phyloP scores from a whole-genome alignment of 139 green algal species.

The Medakamo hakoo region DNA sequence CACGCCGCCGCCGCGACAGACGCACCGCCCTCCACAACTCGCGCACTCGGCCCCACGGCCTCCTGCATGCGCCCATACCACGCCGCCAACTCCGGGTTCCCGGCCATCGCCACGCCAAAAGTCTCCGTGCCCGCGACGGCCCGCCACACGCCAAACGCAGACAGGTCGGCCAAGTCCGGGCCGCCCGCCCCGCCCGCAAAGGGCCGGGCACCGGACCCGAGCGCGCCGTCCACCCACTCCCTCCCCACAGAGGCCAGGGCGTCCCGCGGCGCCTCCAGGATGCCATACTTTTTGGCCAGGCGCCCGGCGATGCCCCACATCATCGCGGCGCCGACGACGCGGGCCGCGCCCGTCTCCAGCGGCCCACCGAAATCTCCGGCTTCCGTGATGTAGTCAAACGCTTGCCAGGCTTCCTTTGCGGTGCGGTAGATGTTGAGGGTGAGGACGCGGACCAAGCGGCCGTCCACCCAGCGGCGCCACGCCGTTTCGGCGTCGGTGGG shows the following conservation, averaged over 20 bases:
- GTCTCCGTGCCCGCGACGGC: conserved; percentile 60
- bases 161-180: conserved; percentile 80
- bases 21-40: no score
- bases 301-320: conserved; percentile 54
- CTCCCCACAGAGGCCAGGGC: conserved; percentile 46
- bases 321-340: conserved; percentile 46
- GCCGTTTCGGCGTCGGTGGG: neutral
- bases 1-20: no score
- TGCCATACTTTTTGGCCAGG: conserved; percentile 69
- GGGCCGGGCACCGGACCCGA: conserved; percentile 8
- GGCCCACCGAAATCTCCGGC: conserved; percentile 51
- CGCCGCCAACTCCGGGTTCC: conserved; percentile 29
- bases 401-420: conserved; percentile 50
- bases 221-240: conserved; percentile 27
- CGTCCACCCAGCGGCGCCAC: conserved; percentile 87
- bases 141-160: conserved; percentile 77
- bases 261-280: conserved; percentile 63
- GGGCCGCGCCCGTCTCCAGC: conserved; percentile 25
- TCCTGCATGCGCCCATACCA: conserved; percentile 64
- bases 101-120: conserved; percentile 68
- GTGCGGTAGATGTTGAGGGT: conserved; percentile 97
- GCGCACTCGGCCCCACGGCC: conserved; percentile 18
- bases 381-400: conserved; percentile 76
- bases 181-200: conserved; percentile 36
- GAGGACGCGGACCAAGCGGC: conserved; percentile 66